Evolutionary conservation across 2,329 filamentous ascomycete species (phyloP), one percentile per base, ranked within the genome.

Genomic region (Curvularia hawaiiensis): DNA sequence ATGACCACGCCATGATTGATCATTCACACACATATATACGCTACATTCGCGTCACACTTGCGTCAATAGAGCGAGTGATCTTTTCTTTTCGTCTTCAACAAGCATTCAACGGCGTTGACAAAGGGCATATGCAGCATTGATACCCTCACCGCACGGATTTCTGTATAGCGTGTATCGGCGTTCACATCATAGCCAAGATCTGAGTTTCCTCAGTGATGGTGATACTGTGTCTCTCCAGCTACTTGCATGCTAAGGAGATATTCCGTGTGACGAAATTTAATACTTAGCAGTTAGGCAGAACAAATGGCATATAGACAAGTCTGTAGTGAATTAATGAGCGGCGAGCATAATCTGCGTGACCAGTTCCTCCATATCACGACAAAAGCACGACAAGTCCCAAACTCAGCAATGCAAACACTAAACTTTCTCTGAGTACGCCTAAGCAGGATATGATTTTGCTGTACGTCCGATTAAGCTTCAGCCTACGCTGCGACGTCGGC

Each of bases 141-240:
- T 63, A 63, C 60, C 60, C 52, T 54, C 30, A 44, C 39, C 58
- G 52, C 56, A 44, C 43, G 43, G 50, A 35, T 44, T 28, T 28
- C 40, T 56, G 41, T 39, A 56, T 45, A 52, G 16, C 26, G 54
- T 43, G 44, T 47, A 26, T 35, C 16, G 24, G 47, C 35, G 33
- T 50, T 50, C 11, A 40, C 16, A 50, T 40, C 35, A 24, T 30
- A 20, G 35, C 12, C 24, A 30, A 20, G 22, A 40, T 40, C 24
- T 35, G 16, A 18, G 22, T 39, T 18, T 28, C 3, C n/a, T 30
- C n/a, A 20, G 8, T 16, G 2, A 39, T 16, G 10, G 11, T 28
- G 10, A 18, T 50, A 30, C 39, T 14, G 24, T 9, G 18, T 12
- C 33, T 40, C 14, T 4, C 26, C n/a, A 31, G 35, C 47, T 40